Evolutionary conservation across 495 filamentous ascomycete genomes (phyloP).

Genomic region (Penicillium maclennaniae): DNA sequence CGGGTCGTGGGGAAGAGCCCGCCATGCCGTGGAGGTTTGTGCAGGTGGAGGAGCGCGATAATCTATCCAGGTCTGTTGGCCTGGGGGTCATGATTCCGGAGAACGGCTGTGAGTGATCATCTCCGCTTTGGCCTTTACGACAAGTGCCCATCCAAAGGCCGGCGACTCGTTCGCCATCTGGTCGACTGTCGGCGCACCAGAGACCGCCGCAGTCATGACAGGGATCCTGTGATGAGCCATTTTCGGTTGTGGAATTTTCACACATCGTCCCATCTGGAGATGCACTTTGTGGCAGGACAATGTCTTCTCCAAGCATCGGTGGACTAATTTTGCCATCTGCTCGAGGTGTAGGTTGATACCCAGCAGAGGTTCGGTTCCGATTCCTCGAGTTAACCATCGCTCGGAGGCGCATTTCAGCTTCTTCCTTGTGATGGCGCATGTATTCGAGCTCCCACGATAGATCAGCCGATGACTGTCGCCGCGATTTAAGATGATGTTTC

Average conservation of each 20-base stretch:
- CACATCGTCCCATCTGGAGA: constrained; percentile 79
- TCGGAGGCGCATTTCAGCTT: constrained; percentile 37
- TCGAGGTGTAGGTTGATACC: constrained; percentile 51
- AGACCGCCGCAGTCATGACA: constrained; percentile 33
- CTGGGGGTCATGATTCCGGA: constrained; percentile 29
- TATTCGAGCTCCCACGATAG: constrained; percentile 49
- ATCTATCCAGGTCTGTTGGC: constrained; percentile 1
- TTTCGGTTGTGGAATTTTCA: constrained; percentile 50
- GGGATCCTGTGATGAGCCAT: constrained; percentile 1
- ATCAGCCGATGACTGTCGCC: constrained; percentile 46
- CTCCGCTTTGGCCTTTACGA: constrained; percentile 16
- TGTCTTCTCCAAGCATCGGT: constrained; percentile 78
- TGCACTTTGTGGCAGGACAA: constrained; percentile 69
- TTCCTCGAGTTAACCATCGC: constrained; percentile 23
- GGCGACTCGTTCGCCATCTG: constrained; percentile 31
- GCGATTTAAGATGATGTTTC: constrained; percentile 27
- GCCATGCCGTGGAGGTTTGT: not conserved
- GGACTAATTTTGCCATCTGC: constrained; percentile 51
- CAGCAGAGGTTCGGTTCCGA: constrained; percentile 22
- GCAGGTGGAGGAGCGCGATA: not conserved
- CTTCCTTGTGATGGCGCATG: constrained; percentile 48
- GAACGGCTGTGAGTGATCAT: constrained; percentile 4
- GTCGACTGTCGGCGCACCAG: constrained; percentile 34
- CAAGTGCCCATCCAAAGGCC: constrained; percentile 69
- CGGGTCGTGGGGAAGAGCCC: not conserved